These are phyloP conservation scores for Aspergillus aculeatus DNA, from an alignment of 2,329 filamentous ascomycete species.

Conservation along the genomic window DNA sequence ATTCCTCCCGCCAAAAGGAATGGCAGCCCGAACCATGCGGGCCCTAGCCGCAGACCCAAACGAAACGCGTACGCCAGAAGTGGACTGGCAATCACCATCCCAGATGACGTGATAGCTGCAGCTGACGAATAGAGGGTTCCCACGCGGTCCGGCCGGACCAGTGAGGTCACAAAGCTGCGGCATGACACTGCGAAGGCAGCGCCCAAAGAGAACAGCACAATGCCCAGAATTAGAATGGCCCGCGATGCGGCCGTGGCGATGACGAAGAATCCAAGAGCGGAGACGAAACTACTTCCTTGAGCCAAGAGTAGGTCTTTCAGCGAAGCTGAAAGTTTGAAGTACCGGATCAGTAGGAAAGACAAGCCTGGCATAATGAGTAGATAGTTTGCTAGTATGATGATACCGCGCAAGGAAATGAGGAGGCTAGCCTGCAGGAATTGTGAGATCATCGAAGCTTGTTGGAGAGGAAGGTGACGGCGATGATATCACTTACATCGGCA, in stretches of 20 bases:
- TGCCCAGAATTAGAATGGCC: slow-evolving; percentile 16
- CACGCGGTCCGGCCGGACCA: slow-evolving; percentile 27
- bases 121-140: slow-evolving; percentile 31
- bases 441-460: slow-evolving; percentile 7
- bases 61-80: slow-evolving; percentile 28
- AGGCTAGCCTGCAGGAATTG: slow-evolving; percentile 24
- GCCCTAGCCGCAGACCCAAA: slow-evolving; percentile 26
- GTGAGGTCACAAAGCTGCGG: slow-evolving; percentile 28
- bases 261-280: slow-evolving; percentile 20
- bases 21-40: slow-evolving; percentile 28
- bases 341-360: slow-evolving; percentile 15
- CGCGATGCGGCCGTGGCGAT: slow-evolving; percentile 18
- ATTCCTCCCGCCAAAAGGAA: slow-evolving; percentile 26
- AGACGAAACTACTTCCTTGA: slow-evolving; percentile 21
- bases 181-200: slow-evolving; percentile 21
- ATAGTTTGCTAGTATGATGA: slow-evolving; percentile 21
- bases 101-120: slow-evolving; percentile 23
- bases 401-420: slow-evolving; percentile 28
- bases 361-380: slow-evolving; percentile 25
- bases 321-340: slow-evolving; percentile 21
- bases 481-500: slow-evolving; percentile 19
- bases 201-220: slow-evolving; percentile 27
- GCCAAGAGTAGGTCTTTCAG: slow-evolving; percentile 23
- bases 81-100: slow-evolving; percentile 26
- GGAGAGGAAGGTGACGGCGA: too few species aligned